These are phyloP conservation scores for Ceratocystis eucalypticola DNA, from an alignment of 2,329 filamentous ascomycete genomes.

Conservation along the genomic window DNA sequence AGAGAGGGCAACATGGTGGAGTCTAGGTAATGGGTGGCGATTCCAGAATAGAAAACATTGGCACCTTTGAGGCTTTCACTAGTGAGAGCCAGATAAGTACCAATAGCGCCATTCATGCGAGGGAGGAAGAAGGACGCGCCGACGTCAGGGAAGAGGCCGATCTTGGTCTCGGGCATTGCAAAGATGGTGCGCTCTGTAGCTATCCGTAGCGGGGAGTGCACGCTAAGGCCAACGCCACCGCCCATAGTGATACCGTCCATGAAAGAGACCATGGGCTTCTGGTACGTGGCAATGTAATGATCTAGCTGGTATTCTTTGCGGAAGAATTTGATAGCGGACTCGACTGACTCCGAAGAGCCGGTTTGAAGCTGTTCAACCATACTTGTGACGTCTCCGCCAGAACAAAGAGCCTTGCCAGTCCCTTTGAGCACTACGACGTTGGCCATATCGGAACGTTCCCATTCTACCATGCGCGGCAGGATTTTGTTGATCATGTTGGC, in stretches of 20 bases:
- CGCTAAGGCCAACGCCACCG: conserved; percentile 82
- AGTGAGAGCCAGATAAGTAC: conserved; percentile 87
- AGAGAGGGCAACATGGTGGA: conserved; percentile 71
- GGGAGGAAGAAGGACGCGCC: conserved; percentile 93
- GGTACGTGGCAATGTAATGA: conserved; percentile 85
- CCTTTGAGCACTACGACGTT: conserved; percentile 90
- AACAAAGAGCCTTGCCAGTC: conserved; percentile 77
- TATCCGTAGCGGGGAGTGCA: conserved; percentile 92
- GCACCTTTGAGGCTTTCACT: conserved; percentile 70
- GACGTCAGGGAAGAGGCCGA: conserved; percentile 97
- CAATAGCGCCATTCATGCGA: conserved; percentile 70
- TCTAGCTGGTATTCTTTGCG: conserved; percentile 91
- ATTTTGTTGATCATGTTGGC: conserved; percentile 95
- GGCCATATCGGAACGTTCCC: conserved; percentile 87
- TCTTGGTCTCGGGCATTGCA: conserved; percentile 96
- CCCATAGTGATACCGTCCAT: conserved; percentile 99
- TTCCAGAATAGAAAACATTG: conserved; percentile 77
- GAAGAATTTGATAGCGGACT: conserved; percentile 69
- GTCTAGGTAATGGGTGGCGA: conserved; percentile 94
- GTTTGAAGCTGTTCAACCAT: conserved; percentile 63
- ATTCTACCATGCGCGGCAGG: conserved; percentile 74
- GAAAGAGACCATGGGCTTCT: conserved; percentile 84
- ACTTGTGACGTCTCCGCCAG: conserved; percentile 76
- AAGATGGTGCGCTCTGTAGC: conserved; percentile 92
- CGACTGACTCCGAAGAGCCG: conserved; percentile 47